Percentiles rank a stretch among this genome's conserved stretches.
phyloP scores from a whole-genome alignment of 768 basidiomycete species.

The Cystoderma amianthinum region DNA sequence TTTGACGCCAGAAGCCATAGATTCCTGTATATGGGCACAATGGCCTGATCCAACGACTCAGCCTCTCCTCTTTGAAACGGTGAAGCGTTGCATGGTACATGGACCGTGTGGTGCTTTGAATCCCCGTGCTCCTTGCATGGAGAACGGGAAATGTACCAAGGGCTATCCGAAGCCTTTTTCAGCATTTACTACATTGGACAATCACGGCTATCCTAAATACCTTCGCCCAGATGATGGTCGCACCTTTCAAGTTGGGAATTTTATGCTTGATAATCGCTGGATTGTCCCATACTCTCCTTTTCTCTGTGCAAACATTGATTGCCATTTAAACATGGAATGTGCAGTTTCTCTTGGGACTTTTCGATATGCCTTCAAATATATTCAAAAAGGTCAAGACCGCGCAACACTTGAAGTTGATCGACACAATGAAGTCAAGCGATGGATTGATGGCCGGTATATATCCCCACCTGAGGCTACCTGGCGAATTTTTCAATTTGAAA shows the following conservation, averaged over 20 bases:
- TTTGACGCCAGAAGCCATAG: constrained; percentile 24
- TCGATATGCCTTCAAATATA: constrained; percentile 43
- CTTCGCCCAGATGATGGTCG: constrained; percentile 24
- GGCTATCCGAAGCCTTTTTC: constrained; percentile 34
- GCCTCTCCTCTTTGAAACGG: constrained; percentile 30
- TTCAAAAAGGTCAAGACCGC: constrained; percentile 38
- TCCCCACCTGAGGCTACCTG: constrained; percentile 25
- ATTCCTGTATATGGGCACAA: constrained; percentile 30
- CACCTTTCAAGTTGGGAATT: constrained; percentile 11
- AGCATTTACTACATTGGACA: constrained; percentile 22
- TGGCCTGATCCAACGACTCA: constrained; percentile 32
- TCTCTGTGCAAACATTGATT: constrained; percentile 21
- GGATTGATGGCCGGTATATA: constrained; percentile 29
- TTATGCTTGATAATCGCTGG: constrained; percentile 22
- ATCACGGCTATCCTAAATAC: constrained; percentile 34
- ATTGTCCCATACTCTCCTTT: constrained; percentile 34
- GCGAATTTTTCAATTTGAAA: constrained; percentile 22
- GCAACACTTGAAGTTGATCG: constrained; percentile 21
- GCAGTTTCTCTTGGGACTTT: constrained; percentile 23
- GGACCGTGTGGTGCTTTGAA: constrained; percentile 33
- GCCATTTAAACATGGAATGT: constrained; percentile 42
- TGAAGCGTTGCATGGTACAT: constrained; percentile 41
- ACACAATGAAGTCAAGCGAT: constrained; percentile 29
- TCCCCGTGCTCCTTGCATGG: constrained; percentile 30
- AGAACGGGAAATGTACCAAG: constrained; percentile 32